Percentiles rank a stretch among this genome's conserved stretches.
Evolutionary conservation across 176 grass and related monocot genomes (phyloP).

Genomic region (Cenchrus americanus): DNA sequence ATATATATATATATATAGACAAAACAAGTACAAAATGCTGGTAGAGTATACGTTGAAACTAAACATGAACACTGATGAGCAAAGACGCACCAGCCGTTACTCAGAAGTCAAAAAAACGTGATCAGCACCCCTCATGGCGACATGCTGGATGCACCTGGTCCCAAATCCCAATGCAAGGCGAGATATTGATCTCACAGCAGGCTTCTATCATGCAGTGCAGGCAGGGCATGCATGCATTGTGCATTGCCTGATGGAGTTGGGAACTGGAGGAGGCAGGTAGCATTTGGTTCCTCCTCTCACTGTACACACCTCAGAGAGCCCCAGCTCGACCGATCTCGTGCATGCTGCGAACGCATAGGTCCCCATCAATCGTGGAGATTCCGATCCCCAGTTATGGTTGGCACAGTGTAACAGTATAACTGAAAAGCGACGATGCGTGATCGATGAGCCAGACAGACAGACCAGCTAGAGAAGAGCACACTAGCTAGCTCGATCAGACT

Average conservation of each 20-base stretch:
- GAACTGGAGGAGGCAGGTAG: conserved; percentile 41
- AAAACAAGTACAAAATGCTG: no score
- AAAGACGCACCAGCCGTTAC: background rate
- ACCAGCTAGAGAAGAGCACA: background rate
- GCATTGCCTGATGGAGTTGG: conserved; percentile 34
- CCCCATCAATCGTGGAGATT: conserved; percentile 52
- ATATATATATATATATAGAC: no score
- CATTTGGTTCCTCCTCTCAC: conserved; percentile 15
- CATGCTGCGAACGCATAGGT: background rate
- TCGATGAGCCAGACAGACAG: conserved; percentile 26
- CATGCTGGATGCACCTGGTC: background rate
- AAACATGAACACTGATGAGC: background rate
- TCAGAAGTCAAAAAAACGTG: background rate
- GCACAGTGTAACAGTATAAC: background rate
- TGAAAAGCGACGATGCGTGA: conserved; percentile 22
- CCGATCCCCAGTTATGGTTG: background rate
- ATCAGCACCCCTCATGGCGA: background rate
- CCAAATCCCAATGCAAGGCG: background rate
- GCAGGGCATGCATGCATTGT: background rate
- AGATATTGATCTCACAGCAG: background rate
- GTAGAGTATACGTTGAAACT: background rate
- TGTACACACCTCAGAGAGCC: no score
- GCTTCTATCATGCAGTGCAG: background rate
- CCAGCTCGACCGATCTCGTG: background rate
- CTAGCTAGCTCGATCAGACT: no score